Base-by-base conservation (phyloP, 176 grass and related monocot species). In the Raddia distichophylla region DNA sequence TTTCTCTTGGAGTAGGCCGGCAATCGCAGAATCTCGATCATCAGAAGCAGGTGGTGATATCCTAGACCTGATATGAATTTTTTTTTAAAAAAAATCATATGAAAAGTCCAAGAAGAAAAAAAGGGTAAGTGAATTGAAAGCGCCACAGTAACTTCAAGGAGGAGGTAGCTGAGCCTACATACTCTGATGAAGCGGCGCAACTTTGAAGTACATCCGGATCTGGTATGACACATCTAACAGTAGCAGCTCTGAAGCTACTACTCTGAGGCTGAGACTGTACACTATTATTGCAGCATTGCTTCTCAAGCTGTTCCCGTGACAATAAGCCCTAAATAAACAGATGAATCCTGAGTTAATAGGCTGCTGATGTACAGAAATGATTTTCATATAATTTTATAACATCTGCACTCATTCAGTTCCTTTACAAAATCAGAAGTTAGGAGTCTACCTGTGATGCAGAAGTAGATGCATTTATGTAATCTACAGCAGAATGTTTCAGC, bases 261-360 rank as follows among this genome's bases (percentile, higher is more conserved):
- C 50, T 64, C 81, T 91, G 90, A 77, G 81, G 44, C 70, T 64
- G 81, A 44, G 82, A 60, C 60, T 90, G 84, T 85, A 86, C 73
- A 88, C 58, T 74, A 67, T 58, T 66, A 58, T 58, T 59, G 40
- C 70, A 67, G 60, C 51, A 79, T 82, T 91, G 89, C 82, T 99
- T 93, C 86, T 99, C 91, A 64, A 99, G 87, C 48, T 99, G 86
- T 82, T 99, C 93, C 69, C 47, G 87, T 90, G 90, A 73, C 79
- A 95, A 83, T 50, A 99, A 79, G 60, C 19, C 89, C 96, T 99
- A 85, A 73, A 82, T 45, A 71, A 87, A 44, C 50, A 87, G 69
- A 91, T 37, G 12, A 71, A 42, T 2, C 77, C 71, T 19, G 63
- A 77, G 45, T 85, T 85, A 85, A 69, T 20, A 75, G 17, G 33